A percentile compares a stretch with the other conserved stretches of the same genome.
These are phyloP conservation scores for Globisporangium orthogonon DNA, from an alignment of 352 stramenopile species.

Conservation along the genomic window DNA sequence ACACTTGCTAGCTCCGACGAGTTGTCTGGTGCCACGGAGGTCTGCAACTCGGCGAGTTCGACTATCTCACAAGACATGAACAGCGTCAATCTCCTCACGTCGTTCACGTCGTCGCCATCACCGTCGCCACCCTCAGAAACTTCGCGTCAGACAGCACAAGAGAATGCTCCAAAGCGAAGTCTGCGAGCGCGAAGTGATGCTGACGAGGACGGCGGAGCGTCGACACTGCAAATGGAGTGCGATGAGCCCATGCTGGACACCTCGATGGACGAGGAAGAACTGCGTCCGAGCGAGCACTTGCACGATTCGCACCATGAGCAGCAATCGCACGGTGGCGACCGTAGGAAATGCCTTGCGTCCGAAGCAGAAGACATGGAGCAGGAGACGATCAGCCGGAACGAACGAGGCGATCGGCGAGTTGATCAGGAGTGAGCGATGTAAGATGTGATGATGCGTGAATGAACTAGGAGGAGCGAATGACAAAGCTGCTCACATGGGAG, in stretches of 20 bases:
- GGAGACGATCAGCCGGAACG: not conserved
- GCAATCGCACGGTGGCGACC: not conserved
- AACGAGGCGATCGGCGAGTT: not conserved
- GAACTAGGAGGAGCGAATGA: not conserved
- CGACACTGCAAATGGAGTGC: not conserved
- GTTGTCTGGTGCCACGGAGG: not conserved
- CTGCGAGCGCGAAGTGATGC: not conserved
- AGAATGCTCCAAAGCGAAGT: not conserved
- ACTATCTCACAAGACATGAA: conserved; percentile 13
- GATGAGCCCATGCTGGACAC: conserved; percentile 2
- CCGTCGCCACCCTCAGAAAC: not conserved
- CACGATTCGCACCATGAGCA: not conserved
- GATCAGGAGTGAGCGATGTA: not conserved
- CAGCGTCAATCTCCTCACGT: conserved; percentile 3
- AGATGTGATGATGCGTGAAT: not conserved
- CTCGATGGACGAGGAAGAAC: conserved; percentile 1
- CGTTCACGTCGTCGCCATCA: not conserved
- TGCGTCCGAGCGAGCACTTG: not conserved
- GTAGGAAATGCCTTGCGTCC: not conserved
- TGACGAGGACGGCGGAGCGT: too few species aligned
- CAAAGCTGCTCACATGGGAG: not conserved
- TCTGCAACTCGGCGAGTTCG: conserved; percentile 3
- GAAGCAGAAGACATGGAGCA: not conserved
- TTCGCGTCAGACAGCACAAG: not conserved
- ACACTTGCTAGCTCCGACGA: conserved; percentile 4